phyloP scores from a whole-genome alignment of 2,329 filamentous ascomycete genomes.

The Fusarium hostae region DNA sequence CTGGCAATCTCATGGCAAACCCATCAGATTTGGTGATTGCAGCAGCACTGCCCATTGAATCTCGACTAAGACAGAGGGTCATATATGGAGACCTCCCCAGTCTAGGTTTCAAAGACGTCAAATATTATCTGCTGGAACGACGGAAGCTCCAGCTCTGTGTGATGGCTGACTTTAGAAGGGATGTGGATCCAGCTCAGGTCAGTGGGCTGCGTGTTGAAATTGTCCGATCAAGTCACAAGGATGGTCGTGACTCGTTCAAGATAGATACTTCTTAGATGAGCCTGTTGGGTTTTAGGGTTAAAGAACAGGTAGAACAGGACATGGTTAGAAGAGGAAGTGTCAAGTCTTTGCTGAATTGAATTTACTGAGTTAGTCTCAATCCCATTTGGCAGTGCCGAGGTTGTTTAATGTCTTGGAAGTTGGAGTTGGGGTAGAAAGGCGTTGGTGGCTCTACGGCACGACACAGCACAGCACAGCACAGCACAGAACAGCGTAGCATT shows the following conservation, averaged over 20 bases:
- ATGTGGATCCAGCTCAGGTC: conserved; percentile 42
- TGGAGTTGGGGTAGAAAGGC: not conserved
- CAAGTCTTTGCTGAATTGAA: not conserved
- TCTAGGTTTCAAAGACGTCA: conserved; percentile 36
- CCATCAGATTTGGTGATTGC: not conserved
- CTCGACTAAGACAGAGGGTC: not conserved
- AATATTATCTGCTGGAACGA: conserved; percentile 54
- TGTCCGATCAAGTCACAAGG: conserved; percentile 41
- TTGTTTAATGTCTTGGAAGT: not conserved
- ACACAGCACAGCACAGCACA: too few species aligned
- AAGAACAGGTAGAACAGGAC: not conserved
- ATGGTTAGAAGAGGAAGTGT: not conserved
- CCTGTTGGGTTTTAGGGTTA: not conserved
- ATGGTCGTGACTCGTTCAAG: not conserved
- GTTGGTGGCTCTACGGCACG: not conserved
- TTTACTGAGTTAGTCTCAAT: not conserved
- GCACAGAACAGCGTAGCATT: not conserved
- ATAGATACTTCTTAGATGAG: conserved; percentile 34
- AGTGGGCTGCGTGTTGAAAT: conserved; percentile 48
- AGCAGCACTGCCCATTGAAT: not conserved
- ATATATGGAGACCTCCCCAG: not conserved
- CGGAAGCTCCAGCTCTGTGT: conserved; percentile 51
- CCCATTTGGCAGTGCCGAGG: not conserved
- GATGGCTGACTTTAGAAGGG: conserved; percentile 41
- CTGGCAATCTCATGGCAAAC: not conserved